A percentile compares a stretch with the other conserved stretches of the same genome.
Conservation (phyloP, 1,284 basidiomycete species). For the Lignosus rhinocerotis region DNA sequence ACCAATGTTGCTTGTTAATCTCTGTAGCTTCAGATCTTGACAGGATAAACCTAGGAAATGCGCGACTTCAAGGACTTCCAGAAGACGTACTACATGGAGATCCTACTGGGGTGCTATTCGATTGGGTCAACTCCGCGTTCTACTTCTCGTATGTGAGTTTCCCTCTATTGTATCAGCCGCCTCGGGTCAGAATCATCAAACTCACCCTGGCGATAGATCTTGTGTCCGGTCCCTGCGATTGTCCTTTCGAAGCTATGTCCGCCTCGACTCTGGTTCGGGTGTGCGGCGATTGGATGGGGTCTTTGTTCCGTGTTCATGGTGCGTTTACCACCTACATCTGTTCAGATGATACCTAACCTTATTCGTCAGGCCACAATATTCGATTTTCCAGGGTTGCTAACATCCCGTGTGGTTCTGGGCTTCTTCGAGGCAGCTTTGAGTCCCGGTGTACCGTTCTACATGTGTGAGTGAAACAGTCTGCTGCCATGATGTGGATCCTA, state of each 20-base stretch:
- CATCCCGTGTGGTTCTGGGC: constrained; percentile 61
- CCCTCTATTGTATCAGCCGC: neutral
- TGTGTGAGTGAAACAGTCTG: constrained; percentile 46
- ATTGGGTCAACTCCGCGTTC: constrained; percentile 75
- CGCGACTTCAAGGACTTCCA: constrained; percentile 68
- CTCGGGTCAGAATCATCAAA: neutral
- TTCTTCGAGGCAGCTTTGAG: constrained; percentile 75
- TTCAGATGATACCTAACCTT: neutral
- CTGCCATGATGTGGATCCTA: neutral
- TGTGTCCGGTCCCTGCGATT: constrained; percentile 68
- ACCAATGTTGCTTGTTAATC: neutral
- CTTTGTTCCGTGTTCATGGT: constrained; percentile 73
- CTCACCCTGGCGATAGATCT: constrained; percentile 44
- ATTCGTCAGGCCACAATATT: constrained; percentile 52
- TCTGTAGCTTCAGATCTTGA: constrained; percentile 53
- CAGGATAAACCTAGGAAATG: constrained; percentile 76
- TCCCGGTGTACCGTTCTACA: constrained; percentile 74
- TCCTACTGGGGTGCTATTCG: constrained; percentile 62
- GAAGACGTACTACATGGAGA: constrained; percentile 67
- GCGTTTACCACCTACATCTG: constrained; percentile 12
- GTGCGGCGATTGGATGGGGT: constrained; percentile 70
- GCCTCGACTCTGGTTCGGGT: constrained; percentile 67
- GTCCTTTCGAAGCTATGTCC: constrained; percentile 65
- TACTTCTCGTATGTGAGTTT: constrained; percentile 70
- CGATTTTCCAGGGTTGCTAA: constrained; percentile 58